These are phyloP conservation scores for Euphorbia lathyris DNA, from an alignment of 345 rosid species.

Conservation along the genomic window DNA sequence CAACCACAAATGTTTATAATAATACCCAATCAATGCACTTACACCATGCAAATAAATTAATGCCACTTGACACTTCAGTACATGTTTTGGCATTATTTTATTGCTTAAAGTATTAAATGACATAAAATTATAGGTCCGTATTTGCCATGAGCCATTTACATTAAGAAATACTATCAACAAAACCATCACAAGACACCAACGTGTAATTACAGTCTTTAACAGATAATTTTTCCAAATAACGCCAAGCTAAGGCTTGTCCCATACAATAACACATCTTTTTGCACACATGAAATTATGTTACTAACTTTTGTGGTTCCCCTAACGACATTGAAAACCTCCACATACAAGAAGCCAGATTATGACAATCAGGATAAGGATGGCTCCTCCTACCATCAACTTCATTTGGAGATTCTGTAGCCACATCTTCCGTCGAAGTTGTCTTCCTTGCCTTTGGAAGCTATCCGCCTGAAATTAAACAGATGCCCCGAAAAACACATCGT, in stretches of 20 bases:
- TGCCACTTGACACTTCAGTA: too few species aligned
- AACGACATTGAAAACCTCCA: constrained; percentile 67
- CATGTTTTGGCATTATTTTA: too few species aligned
- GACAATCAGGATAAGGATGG: constrained; percentile 46
- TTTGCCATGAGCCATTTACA: neutral
- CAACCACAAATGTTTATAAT: too few species aligned
- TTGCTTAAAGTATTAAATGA: too few species aligned
- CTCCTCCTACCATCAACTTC: constrained; percentile 85
- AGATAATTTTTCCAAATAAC: neutral
- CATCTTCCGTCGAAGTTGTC: constrained; percentile 90
- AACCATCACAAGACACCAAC: neutral
- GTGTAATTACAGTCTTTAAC: constrained; percentile 4
- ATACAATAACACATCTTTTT: constrained; percentile 2
- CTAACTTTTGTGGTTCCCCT: neutral
- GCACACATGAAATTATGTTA: constrained; percentile 8
- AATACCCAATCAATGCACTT: too few species aligned
- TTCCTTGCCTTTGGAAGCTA: constrained; percentile 96
- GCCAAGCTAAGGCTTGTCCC: neutral
- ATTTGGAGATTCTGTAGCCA: constrained; percentile 87
- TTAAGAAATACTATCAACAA: neutral
- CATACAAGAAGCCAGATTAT: constrained; percentile 69
- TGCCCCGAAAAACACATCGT: neutral
- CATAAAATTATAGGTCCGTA: too few species aligned
- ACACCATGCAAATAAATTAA: too few species aligned
- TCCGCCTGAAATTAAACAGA: constrained; percentile 53